Evolutionary conservation across 805 yeast species (phyloP), one percentile per base, ranked within the genome.

Genomic region (Priceomyces castillae): DNA sequence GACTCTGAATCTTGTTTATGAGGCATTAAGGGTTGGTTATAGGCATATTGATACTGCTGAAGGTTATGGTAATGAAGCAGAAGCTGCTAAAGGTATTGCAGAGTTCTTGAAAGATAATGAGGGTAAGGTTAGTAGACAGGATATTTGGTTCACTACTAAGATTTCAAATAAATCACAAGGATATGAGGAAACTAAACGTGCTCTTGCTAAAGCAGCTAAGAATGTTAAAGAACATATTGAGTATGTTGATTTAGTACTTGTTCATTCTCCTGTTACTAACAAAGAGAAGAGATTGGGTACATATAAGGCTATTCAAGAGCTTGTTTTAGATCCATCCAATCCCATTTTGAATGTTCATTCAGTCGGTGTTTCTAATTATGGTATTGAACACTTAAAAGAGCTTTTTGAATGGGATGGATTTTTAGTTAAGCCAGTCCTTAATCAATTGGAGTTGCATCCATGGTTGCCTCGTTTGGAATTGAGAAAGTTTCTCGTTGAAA

Each of bases 361-460:
- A 11, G 80, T 87, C 44, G 96, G 95, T 38, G 90, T 87, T 12
- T 86, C 95, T 7, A 86, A 86, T 65, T 86, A 74, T 54, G 87
- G 88, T 37, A 56, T 62, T 12, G 64, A 61, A 3, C 88, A 82
- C 57, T 59, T 86, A 18, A 74, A 81, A 45, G 84, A 84, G 57
- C 62, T 86, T 36, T 65, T 84, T 34, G 52, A 58, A 2, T 81
- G 86, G 84, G 73, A 74, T 2, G 78, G 71, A 1, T 56, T 78
- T 2, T 44, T 51, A 44, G 61, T 69, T 20, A 56, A 58, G 41
- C 68, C 96, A 0, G 87, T 82, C 0, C 83, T 86, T 34, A 84
- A 88, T 61, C 95, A 89, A 60, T 78, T 88, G 56, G 96, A 87
- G 62, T 74, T 87, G 40, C 86, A 88, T 46, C 96, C 94, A 16